Evolutionary conservation across 2,329 filamentous ascomycete species (phyloP).

Genomic region (Chalaropsis ovoidea): DNA sequence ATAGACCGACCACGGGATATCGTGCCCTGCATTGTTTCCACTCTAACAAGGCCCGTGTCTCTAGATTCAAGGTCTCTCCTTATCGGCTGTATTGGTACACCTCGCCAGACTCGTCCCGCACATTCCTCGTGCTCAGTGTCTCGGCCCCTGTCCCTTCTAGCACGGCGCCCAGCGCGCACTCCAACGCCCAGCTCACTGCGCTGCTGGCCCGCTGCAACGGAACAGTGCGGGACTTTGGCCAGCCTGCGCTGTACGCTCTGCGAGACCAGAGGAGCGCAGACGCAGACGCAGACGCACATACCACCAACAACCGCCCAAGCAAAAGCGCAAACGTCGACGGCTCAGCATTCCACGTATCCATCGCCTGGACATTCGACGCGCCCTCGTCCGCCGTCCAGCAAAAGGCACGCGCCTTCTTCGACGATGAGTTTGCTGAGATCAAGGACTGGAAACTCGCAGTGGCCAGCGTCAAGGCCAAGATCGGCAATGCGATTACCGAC

Average conservation of each 20-base stretch:
- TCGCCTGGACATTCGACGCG: conserved; percentile 66
- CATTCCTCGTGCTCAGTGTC: conserved; percentile 72
- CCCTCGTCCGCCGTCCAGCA: conserved; percentile 32
- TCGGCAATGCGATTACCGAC: conserved; percentile 57
- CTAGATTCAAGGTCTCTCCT: conserved; percentile 36
- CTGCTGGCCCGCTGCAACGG: conserved; percentile 60
- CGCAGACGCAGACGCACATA: background rate
- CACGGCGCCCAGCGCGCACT: background rate
- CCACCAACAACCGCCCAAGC: too few relatives aligned
- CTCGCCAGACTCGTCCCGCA: conserved; percentile 54
- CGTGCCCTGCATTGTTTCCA: background rate
- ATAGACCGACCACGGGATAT: background rate
- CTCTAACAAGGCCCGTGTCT: conserved; percentile 32
- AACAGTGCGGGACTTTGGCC: conserved; percentile 48
- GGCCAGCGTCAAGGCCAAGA: conserved; percentile 58
- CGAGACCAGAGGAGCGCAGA: conserved; percentile 24
- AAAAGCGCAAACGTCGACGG: conserved; percentile 26
- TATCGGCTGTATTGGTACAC: conserved; percentile 41
- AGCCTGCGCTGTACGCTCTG: conserved; percentile 59
- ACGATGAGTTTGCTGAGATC: conserved; percentile 29
- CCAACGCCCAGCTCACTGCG: conserved; percentile 46
- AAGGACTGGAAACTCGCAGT: conserved; percentile 43
- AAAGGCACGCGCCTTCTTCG: conserved; percentile 32
- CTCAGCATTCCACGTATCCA: conserved; percentile 71
- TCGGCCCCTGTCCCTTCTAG: conserved; percentile 29